Conservation (phyloP, 2,329 filamentous ascomycete genomes). For the Colletotrichum tropicicola region DNA sequence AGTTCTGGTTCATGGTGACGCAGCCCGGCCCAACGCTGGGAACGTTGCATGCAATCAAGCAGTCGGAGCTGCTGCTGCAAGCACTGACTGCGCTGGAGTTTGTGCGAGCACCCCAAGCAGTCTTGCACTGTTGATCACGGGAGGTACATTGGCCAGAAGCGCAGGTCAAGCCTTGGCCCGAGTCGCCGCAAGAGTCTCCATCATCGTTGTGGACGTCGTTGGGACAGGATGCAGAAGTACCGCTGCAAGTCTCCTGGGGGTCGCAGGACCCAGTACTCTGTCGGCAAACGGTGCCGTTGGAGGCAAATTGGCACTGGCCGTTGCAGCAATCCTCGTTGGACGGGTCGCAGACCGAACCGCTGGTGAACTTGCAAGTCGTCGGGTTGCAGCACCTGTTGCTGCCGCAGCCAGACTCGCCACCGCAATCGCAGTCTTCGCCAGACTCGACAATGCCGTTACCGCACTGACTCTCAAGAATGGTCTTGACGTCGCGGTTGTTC, state of each 20-base stretch:
- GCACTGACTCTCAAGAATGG: slow-evolving; percentile 85
- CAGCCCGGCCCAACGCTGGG: slow-evolving; percentile 75
- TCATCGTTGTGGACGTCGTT: slow-evolving; percentile 74
- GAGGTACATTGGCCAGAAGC: slow-evolving; percentile 96
- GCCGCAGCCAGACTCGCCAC: slow-evolving; percentile 76
- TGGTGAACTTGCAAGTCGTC: slow-evolving; percentile 84
- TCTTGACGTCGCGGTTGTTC: slow-evolving; percentile 85
- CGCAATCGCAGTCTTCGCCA: slow-evolving; percentile 96
- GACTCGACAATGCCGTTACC: slow-evolving; percentile 94
- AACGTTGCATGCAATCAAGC: slow-evolving; percentile 79
- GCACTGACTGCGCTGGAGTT: slow-evolving; percentile 81
- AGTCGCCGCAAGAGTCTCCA: slow-evolving; percentile 74
- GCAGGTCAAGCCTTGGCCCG: slow-evolving; percentile 73
- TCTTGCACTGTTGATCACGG: slow-evolving; percentile 87
- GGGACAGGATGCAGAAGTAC: slow-evolving; percentile 78
- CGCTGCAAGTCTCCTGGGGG: slow-evolving; percentile 83
- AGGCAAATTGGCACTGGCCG: slow-evolving; percentile 70
- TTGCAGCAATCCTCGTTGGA: slow-evolving; percentile 86
- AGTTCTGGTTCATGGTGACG: slow-evolving; percentile 85
- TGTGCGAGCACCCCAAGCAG: slow-evolving; percentile 79
- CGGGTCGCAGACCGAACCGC: slow-evolving; percentile 79
- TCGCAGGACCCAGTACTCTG: slow-evolving; percentile 84
- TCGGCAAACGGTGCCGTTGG: slow-evolving; percentile 79
- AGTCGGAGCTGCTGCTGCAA: slow-evolving; percentile 72
- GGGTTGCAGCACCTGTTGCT: slow-evolving; percentile 85